phyloP scores from a whole-genome alignment of 139 green algal species.

The Chlorella sorokiniana region DNA sequence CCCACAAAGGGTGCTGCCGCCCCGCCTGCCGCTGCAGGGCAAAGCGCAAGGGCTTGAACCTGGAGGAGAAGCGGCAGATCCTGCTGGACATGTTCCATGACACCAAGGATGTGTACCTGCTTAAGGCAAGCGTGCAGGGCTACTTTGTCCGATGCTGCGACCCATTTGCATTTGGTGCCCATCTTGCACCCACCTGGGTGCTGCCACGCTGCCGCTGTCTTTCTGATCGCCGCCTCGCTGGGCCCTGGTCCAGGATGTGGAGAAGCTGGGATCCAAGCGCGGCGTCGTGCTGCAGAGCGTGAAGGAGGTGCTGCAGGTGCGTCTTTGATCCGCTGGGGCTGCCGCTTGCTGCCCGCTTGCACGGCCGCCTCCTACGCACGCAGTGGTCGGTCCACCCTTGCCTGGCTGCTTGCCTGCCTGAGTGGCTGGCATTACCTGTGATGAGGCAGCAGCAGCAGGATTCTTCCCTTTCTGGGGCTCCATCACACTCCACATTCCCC shows the following conservation, averaged over 20 bases:
- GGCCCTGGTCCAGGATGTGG: constrained; percentile 51
- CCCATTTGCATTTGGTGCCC: too few species aligned
- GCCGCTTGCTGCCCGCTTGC: background rate
- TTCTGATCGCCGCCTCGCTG: background rate
- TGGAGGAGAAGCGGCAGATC: constrained; percentile 76
- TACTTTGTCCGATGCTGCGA: background rate
- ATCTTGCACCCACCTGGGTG: too few species aligned
- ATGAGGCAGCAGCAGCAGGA: too few species aligned
- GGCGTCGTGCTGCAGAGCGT: constrained; percentile 76
- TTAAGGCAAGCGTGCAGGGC: too few species aligned
- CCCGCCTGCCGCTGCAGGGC: constrained; percentile 9
- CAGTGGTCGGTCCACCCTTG: too few species aligned
- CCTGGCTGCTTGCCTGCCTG: too few species aligned
- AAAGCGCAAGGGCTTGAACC: constrained; percentile 62
- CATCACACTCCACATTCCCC: too few species aligned
- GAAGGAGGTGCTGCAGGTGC: constrained; percentile 77
- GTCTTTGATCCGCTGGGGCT: background rate
- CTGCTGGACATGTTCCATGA: constrained; percentile 78
- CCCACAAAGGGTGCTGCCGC: too few species aligned
- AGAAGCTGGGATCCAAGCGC: constrained; percentile 73
- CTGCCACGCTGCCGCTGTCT: background rate
- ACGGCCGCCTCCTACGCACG: too few species aligned
- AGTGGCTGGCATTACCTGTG: too few species aligned
- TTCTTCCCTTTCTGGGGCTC: too few species aligned
- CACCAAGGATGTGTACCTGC: constrained; percentile 39